These are phyloP conservation scores for Chrysosporium keratinophilum DNA, from an alignment of 2,329 filamentous ascomycete genomes.

Conservation along the genomic window DNA sequence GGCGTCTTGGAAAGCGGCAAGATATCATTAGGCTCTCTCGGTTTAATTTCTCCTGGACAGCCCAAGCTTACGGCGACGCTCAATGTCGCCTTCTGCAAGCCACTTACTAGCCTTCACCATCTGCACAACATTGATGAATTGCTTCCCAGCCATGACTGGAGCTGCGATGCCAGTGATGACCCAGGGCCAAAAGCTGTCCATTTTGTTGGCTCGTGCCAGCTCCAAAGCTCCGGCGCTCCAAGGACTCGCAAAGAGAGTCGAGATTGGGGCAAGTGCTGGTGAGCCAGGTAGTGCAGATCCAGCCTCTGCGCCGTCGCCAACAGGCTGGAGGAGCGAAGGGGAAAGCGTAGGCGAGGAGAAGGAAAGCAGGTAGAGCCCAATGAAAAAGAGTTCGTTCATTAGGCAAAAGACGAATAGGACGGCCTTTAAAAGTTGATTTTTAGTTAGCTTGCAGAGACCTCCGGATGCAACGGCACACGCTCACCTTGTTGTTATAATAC, in stretches of 20 bases:
- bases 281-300: conserved; percentile 48
- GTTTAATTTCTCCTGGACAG: conserved; percentile 23
- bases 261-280: conserved; percentile 57
- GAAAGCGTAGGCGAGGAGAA: conserved; percentile 87
- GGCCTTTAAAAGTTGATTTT: conserved; percentile 44
- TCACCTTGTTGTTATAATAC: conserved; percentile 94
- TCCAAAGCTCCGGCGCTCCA: conserved; percentile 90
- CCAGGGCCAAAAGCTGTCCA: conserved; percentile 67
- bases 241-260: conserved; percentile 72
- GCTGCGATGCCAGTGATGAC: conserved; percentile 68
- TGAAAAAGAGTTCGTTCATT: conserved; percentile 95
- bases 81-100: conserved; percentile 82
- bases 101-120: conserved; percentile 85
- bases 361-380: conserved; percentile 91
- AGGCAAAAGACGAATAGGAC: conserved; percentile 86
- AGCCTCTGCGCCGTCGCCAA: conserved; percentile 44
- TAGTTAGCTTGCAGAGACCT: neutral
- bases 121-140: conserved; percentile 88
- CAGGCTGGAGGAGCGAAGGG: conserved; percentile 63
- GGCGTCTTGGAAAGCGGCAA: neutral
- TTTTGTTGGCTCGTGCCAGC: conserved; percentile 87
- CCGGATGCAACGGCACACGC: conserved; percentile 22
- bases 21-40: neutral
- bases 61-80: conserved; percentile 47
- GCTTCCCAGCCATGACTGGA: conserved; percentile 84